Conservation (phyloP, 768 basidiomycete species). For the Flagelloscypha sp. region DNA sequence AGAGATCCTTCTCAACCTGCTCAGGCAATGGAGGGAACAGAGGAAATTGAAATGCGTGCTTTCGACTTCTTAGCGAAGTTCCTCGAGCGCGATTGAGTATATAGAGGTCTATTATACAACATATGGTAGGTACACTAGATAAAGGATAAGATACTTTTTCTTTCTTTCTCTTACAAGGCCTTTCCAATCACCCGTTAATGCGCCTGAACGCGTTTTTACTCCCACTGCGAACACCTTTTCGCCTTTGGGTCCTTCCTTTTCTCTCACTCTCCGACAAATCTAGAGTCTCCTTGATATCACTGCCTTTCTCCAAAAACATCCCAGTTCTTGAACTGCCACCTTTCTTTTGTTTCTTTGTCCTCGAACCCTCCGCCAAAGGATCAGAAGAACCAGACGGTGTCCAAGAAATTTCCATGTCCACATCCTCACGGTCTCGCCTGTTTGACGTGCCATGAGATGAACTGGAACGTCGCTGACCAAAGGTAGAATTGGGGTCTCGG, state of each 20-base stretch:
- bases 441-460: slow-evolving; percentile 10
- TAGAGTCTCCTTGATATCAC: slow-evolving; percentile 32
- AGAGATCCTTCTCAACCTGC: no score
- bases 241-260: slow-evolving; percentile 69
- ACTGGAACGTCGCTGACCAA: slow-evolving; percentile 57
- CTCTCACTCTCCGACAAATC: slow-evolving; percentile 58
- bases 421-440: slow-evolving; percentile 33
- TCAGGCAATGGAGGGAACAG: no score
- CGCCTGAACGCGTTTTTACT: slow-evolving; percentile 76
- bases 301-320: slow-evolving; percentile 81
- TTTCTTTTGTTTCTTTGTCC: slow-evolving; percentile 35
- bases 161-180: slow-evolving; percentile 11
- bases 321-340: slow-evolving; percentile 78
- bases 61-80: no score
- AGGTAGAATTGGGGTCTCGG: slow-evolving; percentile 47
- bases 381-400: slow-evolving; percentile 45
- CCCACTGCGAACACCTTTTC: slow-evolving; percentile 79
- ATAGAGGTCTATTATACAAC: no score
- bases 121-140: no score
- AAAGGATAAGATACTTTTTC: not conserved
- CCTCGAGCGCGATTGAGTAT: no score
- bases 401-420: slow-evolving; percentile 81
- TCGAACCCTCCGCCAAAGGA: slow-evolving; percentile 25
- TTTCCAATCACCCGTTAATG: no score
- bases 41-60: no score